phyloP scores from a whole-genome alignment of 2,329 filamentous ascomycete species.

The Dactylellina leptospora region DNA sequence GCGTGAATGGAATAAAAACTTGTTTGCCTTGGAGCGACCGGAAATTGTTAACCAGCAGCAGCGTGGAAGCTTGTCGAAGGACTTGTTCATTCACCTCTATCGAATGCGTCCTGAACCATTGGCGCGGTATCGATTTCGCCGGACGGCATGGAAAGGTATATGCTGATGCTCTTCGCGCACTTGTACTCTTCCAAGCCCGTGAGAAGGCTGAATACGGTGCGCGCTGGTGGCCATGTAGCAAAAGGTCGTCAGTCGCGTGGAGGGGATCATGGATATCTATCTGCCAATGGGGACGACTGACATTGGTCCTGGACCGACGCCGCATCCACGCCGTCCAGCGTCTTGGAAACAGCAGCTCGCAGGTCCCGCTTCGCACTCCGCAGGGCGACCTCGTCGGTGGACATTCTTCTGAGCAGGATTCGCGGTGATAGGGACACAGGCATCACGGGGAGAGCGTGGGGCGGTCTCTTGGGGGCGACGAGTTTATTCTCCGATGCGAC shows the following conservation, averaged over 20 bases:
- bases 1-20: constrained; percentile 91
- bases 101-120: constrained; percentile 83
- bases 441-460: no score
- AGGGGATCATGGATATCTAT: background rate
- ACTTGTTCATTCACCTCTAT: constrained; percentile 31
- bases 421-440: constrained; percentile 8
- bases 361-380: constrained; percentile 39
- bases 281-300: constrained; percentile 11
- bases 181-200: constrained; percentile 66
- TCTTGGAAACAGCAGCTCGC: constrained; percentile 18
- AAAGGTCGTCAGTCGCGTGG: no score
- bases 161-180: constrained; percentile 76
- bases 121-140: constrained; percentile 84
- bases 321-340: constrained; percentile 12
- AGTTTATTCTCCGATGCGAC: no score
- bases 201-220: constrained; percentile 16
- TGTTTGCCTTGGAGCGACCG: constrained; percentile 73
- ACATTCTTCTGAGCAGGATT: constrained; percentile 26
- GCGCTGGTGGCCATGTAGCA: constrained; percentile 23
- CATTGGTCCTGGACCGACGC: constrained; percentile 41
- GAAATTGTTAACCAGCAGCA: no score
- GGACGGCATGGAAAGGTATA: constrained; percentile 92
- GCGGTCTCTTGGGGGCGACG: no score
- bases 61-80: background rate
- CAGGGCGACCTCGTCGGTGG: constrained; percentile 33